A percentile compares a stretch with the other conserved stretches of the same genome.
Conservation (phyloP, 768 basidiomycete genomes). For the Pleurotus cornucopiae region DNA sequence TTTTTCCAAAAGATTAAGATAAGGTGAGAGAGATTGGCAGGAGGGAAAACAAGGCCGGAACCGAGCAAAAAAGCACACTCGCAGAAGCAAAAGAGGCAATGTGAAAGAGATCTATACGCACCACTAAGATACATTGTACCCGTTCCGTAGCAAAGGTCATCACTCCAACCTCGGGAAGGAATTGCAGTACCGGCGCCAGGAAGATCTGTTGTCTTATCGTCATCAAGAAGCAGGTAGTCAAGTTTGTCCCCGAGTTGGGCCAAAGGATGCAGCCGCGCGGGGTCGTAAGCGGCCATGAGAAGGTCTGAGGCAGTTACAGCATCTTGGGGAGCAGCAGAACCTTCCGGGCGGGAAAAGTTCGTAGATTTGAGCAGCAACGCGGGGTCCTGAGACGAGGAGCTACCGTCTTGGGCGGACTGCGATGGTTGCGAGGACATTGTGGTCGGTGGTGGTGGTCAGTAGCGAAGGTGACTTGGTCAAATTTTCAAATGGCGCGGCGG, state of each 20-base stretch:
- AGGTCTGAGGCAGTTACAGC: constrained; percentile 83
- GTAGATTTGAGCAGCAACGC: constrained; percentile 43
- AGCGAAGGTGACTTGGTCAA: constrained; percentile 13
- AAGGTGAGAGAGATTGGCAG: constrained; percentile 56
- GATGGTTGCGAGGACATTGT: constrained; percentile 25
- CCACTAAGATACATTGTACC: constrained; percentile 98
- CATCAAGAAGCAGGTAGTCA: constrained; percentile 93
- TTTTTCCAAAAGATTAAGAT: constrained; percentile 43
- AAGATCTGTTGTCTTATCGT: constrained; percentile 89
- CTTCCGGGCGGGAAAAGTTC: constrained; percentile 40
- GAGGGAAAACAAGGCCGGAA: constrained; percentile 45
- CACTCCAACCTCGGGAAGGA: constrained; percentile 96
- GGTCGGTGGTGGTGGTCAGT: constrained; percentile 17
- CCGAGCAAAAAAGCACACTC: constrained; percentile 26
- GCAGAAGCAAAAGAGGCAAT: constrained; percentile 44
- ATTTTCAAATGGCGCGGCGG: constrained; percentile 4
- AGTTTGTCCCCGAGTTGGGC: constrained; percentile 90
- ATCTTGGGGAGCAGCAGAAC: constrained; percentile 40
- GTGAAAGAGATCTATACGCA: constrained; percentile 67
- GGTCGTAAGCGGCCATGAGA: constrained; percentile 85
- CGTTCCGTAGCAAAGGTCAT: constrained; percentile 98
- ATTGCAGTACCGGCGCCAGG: constrained; percentile 90
- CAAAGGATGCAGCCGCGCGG: constrained; percentile 89
- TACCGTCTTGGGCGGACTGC: constrained; percentile 20
- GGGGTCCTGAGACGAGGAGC: constrained; percentile 43